Base-by-base conservation (phyloP, 2,329 filamentous ascomycete species). In the Cladosporium phlei region DNA sequence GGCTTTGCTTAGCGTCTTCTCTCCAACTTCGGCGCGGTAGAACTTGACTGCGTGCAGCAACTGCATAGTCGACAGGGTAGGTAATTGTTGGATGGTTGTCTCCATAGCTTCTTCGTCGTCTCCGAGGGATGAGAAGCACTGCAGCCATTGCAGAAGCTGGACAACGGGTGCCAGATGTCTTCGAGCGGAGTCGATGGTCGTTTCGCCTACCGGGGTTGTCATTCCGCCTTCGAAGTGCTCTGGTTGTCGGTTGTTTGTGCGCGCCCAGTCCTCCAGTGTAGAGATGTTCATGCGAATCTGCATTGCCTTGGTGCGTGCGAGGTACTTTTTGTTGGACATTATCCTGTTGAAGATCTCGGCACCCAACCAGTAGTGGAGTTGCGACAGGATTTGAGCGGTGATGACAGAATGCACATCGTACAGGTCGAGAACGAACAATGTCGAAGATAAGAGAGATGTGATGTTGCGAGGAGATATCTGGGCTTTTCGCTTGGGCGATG, bases 221-320 rank as follows among this genome's bases (percentile, higher is more conserved):
- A 91, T 90, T 14, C 91, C 91, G 57, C 89, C 85, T 66, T 98
- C 91, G 64, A 88, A 97, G 67, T 97, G 91, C 62, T 97, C 93
- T 1, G 93, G 89, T 56, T 94, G 85, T 21, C 93, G 81, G 64
- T 95, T 97, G 68, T 98, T 98, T 12, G 80, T 78, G 22, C 91
- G 79, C 1, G 93, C 91, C 93, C 93, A 98, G 62, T 98, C 93
- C 66, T 98, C 93, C 16, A 98, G 73, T 6, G 83, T 85, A 0
- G 93, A 97, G 5, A 98, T 82, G 64, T 98, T 98, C 90, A 98
- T 97, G 55, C 93, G 87, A 58, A 98, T 97, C 66, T 98, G 93
- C 93, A 98, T 98, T 3, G 93, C 93, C 67, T 98, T 98, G 14
- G 93, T 98, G 44, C 93, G 80, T 5, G 93, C 91, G 8, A 98